Conservation (phyloP, 306 rosid species). For the Acacia acuminata region DNA sequence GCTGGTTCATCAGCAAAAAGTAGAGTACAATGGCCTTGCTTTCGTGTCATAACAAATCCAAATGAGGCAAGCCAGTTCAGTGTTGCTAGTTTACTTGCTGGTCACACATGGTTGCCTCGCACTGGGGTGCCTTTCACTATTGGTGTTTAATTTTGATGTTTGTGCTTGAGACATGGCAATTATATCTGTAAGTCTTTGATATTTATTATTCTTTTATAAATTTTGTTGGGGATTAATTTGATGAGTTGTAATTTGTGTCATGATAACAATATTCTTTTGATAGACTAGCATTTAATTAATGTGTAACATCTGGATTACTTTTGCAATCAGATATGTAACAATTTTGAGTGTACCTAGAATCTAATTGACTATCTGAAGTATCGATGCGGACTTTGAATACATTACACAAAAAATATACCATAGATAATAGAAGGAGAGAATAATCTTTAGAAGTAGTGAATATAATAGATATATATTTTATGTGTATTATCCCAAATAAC, state of each 20-base stretch:
- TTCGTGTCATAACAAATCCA: conserved; percentile 51
- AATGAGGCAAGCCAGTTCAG: neutral
- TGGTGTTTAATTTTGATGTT: neutral
- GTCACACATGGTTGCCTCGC: neutral
- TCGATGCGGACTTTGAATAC: no score
- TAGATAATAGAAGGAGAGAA: no score
- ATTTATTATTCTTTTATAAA: neutral
- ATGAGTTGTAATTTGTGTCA: neutral
- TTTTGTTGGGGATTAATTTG: neutral
- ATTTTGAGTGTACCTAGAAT: no score
- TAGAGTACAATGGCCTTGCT: conserved; percentile 68
- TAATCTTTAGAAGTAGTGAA: no score
- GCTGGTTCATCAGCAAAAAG: conserved; percentile 55
- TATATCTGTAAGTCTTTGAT: neutral
- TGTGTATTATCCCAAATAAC: no score
- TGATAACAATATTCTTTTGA: no score
- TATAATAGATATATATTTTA: no score
- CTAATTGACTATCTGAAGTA: no score
- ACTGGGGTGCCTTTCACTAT: neutral
- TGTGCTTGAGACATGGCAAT: neutral
- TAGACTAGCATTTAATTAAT: no score
- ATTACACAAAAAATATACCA: no score
- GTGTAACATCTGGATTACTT: no score
- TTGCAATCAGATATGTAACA: no score
- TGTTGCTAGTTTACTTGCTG: neutral